Evolutionary conservation across 345 rosid genomes (phyloP), one percentile per base, ranked within the genome.

Genomic region (Linum lewisii): DNA sequence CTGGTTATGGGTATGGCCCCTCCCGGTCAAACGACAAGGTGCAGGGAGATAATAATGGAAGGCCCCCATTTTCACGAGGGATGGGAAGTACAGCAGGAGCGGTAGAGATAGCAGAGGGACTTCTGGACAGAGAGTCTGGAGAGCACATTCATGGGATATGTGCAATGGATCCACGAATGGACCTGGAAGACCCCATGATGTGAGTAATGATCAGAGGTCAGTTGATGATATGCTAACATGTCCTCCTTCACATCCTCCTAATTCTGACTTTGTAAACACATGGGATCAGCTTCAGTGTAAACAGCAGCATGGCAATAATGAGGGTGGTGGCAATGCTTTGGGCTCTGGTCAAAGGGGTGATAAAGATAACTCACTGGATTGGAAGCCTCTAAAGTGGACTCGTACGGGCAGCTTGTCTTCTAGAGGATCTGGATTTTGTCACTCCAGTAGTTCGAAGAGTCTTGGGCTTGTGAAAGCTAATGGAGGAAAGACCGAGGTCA

Each of bases 371-470:
- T 79, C 85, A 15, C 58, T 75, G 44, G 93, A 84, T 59, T 82
- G 93, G 86, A 87, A 85, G 66, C 81, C 82, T 68, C 77, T 82
- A 11, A 77, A 76, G 71, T 90, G 99, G 96, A 69, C 78, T 21
- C 78, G 84, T 42, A 77, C 90, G 44, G 95, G 90, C 67, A 84
- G 87, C 66, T 74, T 87, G 70, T 78, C 90, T 45, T 87, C 97
- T 50, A 80, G 90, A 49, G 92, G 88, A 55, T 86, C 90, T 21
- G 85, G 96, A 73, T 80, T 75, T 63, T 86, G 93, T 74, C 87
- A 86, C 71, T 89, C 99, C 29, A 81, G 94, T 68, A 79, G 95
- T 79, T 81, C 89, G 4, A 94, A 87, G 80, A 82, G 90, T 67
- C 34, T 81, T 72, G 90, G 87, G 51, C 85, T 73, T 47, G 80